Evolutionary conservation across 1,284 basidiomycete species (phyloP).

Genomic region (Sanghuangporus weigelae): DNA sequence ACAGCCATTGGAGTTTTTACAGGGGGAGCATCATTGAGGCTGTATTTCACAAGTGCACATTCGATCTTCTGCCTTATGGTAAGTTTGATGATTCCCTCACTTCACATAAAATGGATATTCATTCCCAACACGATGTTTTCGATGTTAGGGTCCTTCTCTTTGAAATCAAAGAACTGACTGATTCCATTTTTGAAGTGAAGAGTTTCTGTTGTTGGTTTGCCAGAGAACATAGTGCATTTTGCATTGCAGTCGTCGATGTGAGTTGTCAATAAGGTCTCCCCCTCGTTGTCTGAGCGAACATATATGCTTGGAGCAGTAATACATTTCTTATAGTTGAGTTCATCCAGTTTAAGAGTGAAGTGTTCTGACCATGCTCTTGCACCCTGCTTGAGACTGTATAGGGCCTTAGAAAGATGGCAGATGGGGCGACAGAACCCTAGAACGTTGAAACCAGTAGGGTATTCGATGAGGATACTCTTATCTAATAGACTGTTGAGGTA

Average conservation of each 20-base stretch:
- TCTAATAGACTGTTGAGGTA: background rate
- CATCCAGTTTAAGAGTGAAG: background rate
- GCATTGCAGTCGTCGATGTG: conserved; percentile 1
- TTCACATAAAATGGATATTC: conserved; percentile 1
- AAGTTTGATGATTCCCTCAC: background rate
- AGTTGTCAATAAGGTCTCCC: background rate
- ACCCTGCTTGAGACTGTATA: conserved; percentile 1
- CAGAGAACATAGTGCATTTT: background rate
- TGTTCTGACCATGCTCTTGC: background rate
- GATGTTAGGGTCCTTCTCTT: background rate
- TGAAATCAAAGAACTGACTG: background rate
- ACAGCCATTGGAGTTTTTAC: too few species aligned
- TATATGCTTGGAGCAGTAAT: background rate
- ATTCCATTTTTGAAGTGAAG: background rate
- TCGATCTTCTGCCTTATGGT: too few species aligned
- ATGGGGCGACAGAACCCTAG: too few species aligned
- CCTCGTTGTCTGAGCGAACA: background rate
- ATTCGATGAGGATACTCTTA: background rate
- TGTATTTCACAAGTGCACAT: too few species aligned
- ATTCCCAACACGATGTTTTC: conserved; percentile 17
- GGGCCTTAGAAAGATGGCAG: background rate
- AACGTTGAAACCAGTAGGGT: background rate
- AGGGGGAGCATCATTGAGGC: too few species aligned
- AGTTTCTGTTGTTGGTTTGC: background rate
- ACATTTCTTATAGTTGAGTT: background rate